Conservation (phyloP, 192 early-diverging fungal species). For the Coemansia sp. region DNA sequence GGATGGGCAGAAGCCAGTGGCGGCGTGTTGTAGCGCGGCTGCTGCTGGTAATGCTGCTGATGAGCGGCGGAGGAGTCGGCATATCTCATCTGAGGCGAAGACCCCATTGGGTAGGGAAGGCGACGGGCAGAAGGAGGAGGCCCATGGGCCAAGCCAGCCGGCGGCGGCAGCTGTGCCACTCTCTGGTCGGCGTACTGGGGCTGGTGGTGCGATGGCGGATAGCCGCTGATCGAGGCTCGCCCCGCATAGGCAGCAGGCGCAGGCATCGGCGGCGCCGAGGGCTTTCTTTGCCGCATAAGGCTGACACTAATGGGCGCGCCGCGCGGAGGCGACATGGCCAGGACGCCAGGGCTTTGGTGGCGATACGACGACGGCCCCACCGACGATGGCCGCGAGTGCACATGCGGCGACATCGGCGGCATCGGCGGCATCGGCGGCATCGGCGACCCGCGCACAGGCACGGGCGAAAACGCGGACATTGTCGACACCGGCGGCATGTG, state of each 20-base stretch:
- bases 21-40: slow-evolving; percentile 5
- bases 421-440: slow-evolving; percentile 13
- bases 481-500: slow-evolving; percentile 6
- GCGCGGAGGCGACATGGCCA: slow-evolving; percentile 12
- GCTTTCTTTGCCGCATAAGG: slow-evolving; percentile 25
- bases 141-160: not conserved
- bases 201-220: not conserved
- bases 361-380: slow-evolving; percentile 22
- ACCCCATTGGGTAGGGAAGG: not conserved
- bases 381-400: slow-evolving; percentile 35
- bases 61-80: not conserved
- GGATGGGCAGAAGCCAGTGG: slow-evolving; percentile 3
- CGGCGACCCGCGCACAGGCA: slow-evolving; percentile 13
- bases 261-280: slow-evolving; percentile 23
- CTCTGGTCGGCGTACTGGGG: not conserved
- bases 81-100: not conserved
- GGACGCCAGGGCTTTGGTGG: slow-evolving; percentile 2
- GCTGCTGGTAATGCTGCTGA: slow-evolving; percentile 2
- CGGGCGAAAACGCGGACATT: slow-evolving; percentile 31
- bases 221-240: slow-evolving; percentile 18
- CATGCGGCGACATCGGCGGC: slow-evolving; percentile 8
- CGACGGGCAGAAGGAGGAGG: not conserved
- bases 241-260: slow-evolving; percentile 5
- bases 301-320: not conserved
- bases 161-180: not conserved